Percentiles rank a stretch among this genome's conserved stretches.
Evolutionary conservation across 192 early-diverging fungal genomes (phyloP).

Genomic region (Geosiphon pyriformis): DNA sequence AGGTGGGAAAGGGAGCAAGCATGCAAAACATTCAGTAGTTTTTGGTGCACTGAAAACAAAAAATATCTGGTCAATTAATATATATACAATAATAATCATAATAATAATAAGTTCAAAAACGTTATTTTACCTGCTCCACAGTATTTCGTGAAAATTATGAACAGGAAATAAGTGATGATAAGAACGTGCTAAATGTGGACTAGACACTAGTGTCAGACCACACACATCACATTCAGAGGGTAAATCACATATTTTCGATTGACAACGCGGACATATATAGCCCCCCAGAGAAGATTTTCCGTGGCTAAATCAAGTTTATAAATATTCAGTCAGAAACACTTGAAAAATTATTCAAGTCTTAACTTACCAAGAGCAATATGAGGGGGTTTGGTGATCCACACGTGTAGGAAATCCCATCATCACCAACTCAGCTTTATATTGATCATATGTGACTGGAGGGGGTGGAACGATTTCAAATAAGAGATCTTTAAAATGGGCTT

Average conservation of each 20-base stretch:
- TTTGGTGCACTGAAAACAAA: constrained; percentile 28
- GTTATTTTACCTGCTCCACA: constrained; percentile 39
- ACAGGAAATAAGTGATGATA: constrained; percentile 96
- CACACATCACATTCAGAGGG: constrained; percentile 93
- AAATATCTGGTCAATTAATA: background rate
- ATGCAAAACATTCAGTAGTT: constrained; percentile 45
- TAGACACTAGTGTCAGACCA: constrained; percentile 79
- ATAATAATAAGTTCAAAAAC: background rate
- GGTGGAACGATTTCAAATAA: constrained; percentile 85
- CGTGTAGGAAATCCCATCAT: constrained; percentile 89
- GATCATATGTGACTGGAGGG: constrained; percentile 57
- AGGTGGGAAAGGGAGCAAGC: constrained; percentile 40
- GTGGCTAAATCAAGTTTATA: constrained; percentile 43
- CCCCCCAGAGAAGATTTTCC: constrained; percentile 63
- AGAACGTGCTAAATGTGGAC: constrained; percentile 83
- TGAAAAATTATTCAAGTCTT: constrained; percentile 1
- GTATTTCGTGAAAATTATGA: constrained; percentile 70
- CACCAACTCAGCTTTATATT: constrained; percentile 63
- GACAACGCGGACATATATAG: constrained; percentile 82
- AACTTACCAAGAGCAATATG: constrained; percentile 74
- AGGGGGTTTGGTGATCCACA: constrained; percentile 43
- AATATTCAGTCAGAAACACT: background rate
- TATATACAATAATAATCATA: background rate
- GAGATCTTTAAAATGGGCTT: constrained; percentile 75
- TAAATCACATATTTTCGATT: constrained; percentile 75